These are phyloP conservation scores for Austroboletus eburneus DNA, from an alignment of 768 basidiomycete species.

Conservation along the genomic window DNA sequence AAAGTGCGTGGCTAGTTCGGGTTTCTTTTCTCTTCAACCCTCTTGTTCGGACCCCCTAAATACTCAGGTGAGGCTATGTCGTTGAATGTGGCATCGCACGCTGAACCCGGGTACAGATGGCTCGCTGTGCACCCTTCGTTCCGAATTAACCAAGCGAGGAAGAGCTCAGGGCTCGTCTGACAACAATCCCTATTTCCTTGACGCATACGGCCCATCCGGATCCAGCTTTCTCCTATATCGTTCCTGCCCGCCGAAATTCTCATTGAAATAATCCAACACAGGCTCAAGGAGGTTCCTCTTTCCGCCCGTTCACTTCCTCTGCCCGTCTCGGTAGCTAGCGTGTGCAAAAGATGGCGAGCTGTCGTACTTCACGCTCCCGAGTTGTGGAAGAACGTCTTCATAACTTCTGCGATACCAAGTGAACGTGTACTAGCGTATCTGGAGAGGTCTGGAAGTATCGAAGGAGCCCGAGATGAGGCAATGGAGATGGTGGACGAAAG, in stretches of 20 bases:
- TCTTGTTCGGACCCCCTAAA: too few relatives aligned
- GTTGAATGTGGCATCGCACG: too few relatives aligned
- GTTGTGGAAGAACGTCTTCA: constrained; percentile 12
- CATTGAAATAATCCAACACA: constrained; percentile 7
- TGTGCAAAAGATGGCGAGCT: constrained; percentile 13
- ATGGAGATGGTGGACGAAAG: constrained; percentile 8
- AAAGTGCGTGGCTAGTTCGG: too few relatives aligned
- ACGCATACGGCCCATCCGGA: neutral
- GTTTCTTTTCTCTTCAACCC: too few relatives aligned
- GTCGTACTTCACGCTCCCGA: constrained; percentile 3
- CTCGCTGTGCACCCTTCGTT: neutral
- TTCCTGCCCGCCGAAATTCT: constrained; percentile 20
- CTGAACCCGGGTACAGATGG: too few relatives aligned
- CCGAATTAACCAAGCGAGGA: neutral
- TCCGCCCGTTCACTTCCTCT: constrained; percentile 1
- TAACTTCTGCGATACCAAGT: constrained; percentile 12
- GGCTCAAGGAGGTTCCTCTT: constrained; percentile 2
- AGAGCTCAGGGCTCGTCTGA: neutral
- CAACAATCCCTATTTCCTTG: neutral
- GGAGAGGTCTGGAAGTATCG: too few relatives aligned
- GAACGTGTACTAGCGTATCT: constrained; percentile 1
- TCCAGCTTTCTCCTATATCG: constrained; percentile 17
- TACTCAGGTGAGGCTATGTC: too few relatives aligned
- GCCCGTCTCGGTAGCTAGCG: constrained; percentile 4
- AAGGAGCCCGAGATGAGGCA: too few relatives aligned